Evolutionary conservation across 1,139 yeast species (phyloP).

Genomic region (Hyphopichia wangnamkhiaoensis): DNA sequence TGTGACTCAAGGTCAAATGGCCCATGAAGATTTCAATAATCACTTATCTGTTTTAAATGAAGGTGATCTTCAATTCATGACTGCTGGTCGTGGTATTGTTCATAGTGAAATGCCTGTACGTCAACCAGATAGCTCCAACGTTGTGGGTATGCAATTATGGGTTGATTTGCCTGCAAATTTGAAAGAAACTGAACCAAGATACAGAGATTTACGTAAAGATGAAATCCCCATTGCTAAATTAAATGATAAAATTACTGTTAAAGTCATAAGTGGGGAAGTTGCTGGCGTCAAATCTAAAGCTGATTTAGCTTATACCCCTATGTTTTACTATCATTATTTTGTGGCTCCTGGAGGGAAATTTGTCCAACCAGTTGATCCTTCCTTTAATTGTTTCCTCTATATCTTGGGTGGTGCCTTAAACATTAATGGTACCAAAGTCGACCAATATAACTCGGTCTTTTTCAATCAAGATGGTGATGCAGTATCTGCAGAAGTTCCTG

Average conservation of each 20-base stretch:
- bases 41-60: conserved; percentile 72
- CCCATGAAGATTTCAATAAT: conserved; percentile 93
- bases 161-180: conserved; percentile 78
- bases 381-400: conserved; percentile 75
- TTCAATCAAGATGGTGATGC: conserved; percentile 67
- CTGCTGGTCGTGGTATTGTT: conserved; percentile 88
- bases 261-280: conserved; percentile 75
- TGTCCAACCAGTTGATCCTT: conserved; percentile 58
- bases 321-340: conserved; percentile 69
- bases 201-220: conserved; percentile 70
- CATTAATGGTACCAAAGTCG: conserved; percentile 42
- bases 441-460: conserved; percentile 57
- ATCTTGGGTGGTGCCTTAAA: conserved; percentile 49
- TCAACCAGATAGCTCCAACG: conserved; percentile 51
- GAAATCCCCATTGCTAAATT: conserved; percentile 68
- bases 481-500: conserved; percentile 52
- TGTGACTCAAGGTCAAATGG: conserved; percentile 71
- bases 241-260: conserved; percentile 65
- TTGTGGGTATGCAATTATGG: conserved; percentile 86
- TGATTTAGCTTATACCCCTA: conserved; percentile 84
- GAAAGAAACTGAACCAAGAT: conserved; percentile 73
- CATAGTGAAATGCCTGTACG: conserved; percentile 87
- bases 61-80: conserved; percentile 93
- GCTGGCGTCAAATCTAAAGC: conserved; percentile 74
- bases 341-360: conserved; percentile 71